Conservation (phyloP, 345 rosid species). For the Camelina sativa region DNA sequence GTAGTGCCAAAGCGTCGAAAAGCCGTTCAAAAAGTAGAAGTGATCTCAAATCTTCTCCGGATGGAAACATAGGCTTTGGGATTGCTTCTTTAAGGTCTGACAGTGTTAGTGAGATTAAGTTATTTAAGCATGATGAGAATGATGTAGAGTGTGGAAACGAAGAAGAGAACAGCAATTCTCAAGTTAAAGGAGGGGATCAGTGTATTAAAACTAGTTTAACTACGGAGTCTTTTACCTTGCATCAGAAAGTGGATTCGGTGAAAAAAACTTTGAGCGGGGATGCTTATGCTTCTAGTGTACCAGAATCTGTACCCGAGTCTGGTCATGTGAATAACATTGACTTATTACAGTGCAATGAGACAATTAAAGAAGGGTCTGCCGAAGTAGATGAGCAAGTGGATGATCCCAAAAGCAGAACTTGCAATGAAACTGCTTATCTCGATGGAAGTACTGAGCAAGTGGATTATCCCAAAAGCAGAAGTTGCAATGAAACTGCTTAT, state of each 20-base stretch:
- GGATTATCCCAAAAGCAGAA: too few relatives aligned
- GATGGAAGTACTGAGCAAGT: too few relatives aligned
- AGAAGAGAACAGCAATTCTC: constrained; percentile 41
- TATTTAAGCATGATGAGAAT: constrained; percentile 44
- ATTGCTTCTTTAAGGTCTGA: constrained; percentile 52
- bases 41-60: constrained; percentile 36
- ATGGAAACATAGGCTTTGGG: constrained; percentile 40
- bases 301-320: constrained; percentile 29
- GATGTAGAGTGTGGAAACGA: constrained; percentile 39
- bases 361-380: constrained; percentile 17
- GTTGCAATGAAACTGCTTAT: too few relatives aligned
- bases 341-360: constrained; percentile 23
- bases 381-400: constrained; percentile 41
- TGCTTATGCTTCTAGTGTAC: constrained; percentile 31
- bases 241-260: constrained; percentile 24
- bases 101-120: constrained; percentile 41
- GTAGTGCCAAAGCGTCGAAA: constrained; percentile 59
- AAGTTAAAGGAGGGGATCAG: constrained; percentile 30
- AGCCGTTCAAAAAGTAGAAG: constrained; percentile 40
- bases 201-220: constrained; percentile 24
- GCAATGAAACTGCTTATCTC: too few relatives aligned
- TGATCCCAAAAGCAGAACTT: too few relatives aligned
- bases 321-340: constrained; percentile 30
- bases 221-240: constrained; percentile 30
- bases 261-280: constrained; percentile 22